Evolutionary conservation across 306 rosid genomes (phyloP).

Genomic region (Adenanthera pavonina): DNA sequence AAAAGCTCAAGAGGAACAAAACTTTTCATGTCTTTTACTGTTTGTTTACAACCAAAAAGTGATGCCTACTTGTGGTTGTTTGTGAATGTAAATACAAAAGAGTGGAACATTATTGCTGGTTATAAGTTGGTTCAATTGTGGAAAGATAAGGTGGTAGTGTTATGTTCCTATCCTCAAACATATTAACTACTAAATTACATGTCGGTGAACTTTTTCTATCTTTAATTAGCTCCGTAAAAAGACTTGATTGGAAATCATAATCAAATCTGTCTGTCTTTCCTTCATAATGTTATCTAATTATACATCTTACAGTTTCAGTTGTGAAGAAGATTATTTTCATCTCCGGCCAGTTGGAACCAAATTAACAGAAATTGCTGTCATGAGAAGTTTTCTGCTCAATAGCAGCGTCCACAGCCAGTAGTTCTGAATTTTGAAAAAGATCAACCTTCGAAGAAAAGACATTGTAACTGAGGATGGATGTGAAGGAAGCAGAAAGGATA

Average conservation of each 20-base stretch:
- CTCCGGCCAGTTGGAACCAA: slow-evolving; percentile 2
- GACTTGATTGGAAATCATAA: not conserved
- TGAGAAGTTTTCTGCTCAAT: not conserved
- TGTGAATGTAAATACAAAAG: not conserved
- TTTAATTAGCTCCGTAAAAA: not conserved
- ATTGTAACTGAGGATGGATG: slow-evolving; percentile 60
- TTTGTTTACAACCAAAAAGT: not conserved
- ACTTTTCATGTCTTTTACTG: not conserved
- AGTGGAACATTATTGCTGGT: not conserved
- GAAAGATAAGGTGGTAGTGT: not conserved
- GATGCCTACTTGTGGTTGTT: not conserved
- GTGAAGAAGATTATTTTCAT: slow-evolving; percentile 17
- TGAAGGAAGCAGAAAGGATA: slow-evolving; percentile 73
- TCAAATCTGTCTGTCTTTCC: slow-evolving; percentile 2
- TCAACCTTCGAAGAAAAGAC: not conserved
- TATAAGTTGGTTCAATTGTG: not conserved
- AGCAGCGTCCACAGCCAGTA: slow-evolving; percentile 1
- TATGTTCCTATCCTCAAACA: not conserved
- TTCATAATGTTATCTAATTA: not conserved
- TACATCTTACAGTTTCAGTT: not conserved
- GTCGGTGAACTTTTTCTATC: not conserved
- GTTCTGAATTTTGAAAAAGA: not conserved
- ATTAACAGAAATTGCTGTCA: not conserved
- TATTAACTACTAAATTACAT: not conserved
- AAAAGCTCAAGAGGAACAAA: not conserved